Evolutionary conservation across 371 early-diverging fungal species (phyloP).

Genomic region (Mucor piriformis): DNA sequence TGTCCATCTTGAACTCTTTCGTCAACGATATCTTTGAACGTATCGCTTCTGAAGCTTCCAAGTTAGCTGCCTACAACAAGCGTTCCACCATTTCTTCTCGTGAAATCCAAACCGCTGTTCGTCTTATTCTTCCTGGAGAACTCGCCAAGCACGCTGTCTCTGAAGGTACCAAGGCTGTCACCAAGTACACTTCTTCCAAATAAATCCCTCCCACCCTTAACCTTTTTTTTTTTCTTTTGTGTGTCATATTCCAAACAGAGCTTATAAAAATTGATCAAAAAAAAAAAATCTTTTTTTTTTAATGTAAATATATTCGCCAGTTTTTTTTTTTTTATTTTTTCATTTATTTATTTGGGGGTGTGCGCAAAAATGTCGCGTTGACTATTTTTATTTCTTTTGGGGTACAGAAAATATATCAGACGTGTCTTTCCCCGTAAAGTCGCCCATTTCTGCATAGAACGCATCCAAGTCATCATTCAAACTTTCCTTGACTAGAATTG

Average conservation of each 20-base stretch:
- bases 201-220: too few species aligned
- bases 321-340: too few species aligned
- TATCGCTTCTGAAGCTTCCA: constrained; percentile 88
- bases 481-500: constrained; percentile 20
- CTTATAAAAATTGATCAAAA: constrained; percentile 4
- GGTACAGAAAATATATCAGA: constrained; percentile 49
- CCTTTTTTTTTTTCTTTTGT: too few species aligned
- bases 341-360: too few species aligned
- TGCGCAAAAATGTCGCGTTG: too few species aligned
- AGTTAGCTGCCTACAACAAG: constrained; percentile 95
- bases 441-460: constrained; percentile 52
- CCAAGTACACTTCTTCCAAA: constrained; percentile 92
- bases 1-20: constrained; percentile 98
- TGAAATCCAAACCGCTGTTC: constrained; percentile 95
- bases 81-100: constrained; percentile 94
- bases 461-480: constrained; percentile 49
- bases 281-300: too few species aligned
- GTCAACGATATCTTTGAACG: constrained; percentile 97
- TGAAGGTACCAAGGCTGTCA: constrained; percentile 97
- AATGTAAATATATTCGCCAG: too few species aligned
- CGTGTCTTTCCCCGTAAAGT: constrained; percentile 29
- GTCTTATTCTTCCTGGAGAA: constrained; percentile 95
- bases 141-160: constrained; percentile 98
- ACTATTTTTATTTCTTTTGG: constrained; percentile 13
- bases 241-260: constrained; percentile 13